A percentile compares a stretch with the other conserved stretches of the same genome.
phyloP scores from a whole-genome alignment of 352 stramenopile species.

The Aphanomyces invadans region DNA sequence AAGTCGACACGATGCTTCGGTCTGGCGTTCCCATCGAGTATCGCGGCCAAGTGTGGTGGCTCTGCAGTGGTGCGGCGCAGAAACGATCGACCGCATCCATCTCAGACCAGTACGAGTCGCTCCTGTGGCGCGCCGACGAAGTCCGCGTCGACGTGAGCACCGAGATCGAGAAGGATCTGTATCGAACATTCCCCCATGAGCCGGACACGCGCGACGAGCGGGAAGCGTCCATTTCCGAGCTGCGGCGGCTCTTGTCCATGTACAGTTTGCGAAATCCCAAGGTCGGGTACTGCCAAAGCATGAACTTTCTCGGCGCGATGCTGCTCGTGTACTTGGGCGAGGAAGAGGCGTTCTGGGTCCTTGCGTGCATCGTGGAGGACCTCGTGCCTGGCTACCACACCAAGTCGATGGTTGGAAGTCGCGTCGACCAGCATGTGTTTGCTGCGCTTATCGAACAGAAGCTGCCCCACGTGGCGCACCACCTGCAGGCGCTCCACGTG shows the following conservation, averaged over 20 bases:
- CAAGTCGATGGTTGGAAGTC: conserved; percentile 77
- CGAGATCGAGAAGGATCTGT: conserved; percentile 87
- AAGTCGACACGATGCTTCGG: conserved; percentile 59
- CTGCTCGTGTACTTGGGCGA: conserved; percentile 76
- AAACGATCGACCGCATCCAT: conserved; percentile 30
- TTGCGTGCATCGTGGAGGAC: conserved; percentile 82
- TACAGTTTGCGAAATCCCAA: conserved; percentile 75
- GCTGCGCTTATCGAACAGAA: conserved; percentile 78
- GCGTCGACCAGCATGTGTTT: conserved; percentile 86
- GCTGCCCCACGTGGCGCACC: conserved; percentile 58
- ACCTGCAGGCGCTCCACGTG: conserved; percentile 64
- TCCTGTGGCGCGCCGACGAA: conserved; percentile 56
- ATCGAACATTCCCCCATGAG: conserved; percentile 59
- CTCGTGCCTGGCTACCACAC: conserved; percentile 86
- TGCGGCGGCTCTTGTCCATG: conserved; percentile 73
- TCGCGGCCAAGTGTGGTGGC: conserved; percentile 73
- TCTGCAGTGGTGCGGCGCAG: conserved; percentile 59
- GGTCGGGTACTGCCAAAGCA: conserved; percentile 87
- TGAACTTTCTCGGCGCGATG: conserved; percentile 81
- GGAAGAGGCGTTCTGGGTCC: conserved; percentile 82
- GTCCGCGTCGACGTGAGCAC: conserved; percentile 35
- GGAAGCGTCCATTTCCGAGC: conserved; percentile 40
- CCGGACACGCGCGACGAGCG: conserved; percentile 27
- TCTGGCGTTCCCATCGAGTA: conserved; percentile 53
- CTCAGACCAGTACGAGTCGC: conserved; percentile 43